Evolutionary conservation across 2,329 filamentous ascomycete genomes (phyloP).

Genomic region (Aureobasidium sp.): DNA sequence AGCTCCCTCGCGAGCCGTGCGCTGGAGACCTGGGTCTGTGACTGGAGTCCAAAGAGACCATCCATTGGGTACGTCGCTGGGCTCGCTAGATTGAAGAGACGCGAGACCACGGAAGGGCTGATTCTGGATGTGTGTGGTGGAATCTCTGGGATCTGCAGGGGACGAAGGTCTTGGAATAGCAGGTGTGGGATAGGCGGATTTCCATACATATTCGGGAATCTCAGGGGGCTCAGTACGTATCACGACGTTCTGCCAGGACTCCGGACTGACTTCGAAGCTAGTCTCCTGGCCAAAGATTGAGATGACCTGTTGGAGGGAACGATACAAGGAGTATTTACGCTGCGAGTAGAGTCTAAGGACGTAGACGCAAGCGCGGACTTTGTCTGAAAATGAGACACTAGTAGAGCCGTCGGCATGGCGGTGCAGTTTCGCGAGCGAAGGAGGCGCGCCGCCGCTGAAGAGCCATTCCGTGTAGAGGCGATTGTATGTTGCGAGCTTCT

Average conservation of each 20-base stretch:
- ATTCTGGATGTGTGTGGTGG: neutral
- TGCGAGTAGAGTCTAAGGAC: neutral
- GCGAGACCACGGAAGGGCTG: neutral
- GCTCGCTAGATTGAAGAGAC: neutral
- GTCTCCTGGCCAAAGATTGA: neutral
- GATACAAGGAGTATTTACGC: neutral
- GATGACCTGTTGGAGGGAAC: neutral
- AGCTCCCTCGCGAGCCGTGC: neutral
- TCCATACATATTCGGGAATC: neutral
- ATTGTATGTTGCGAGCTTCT: neutral
- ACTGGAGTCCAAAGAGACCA: neutral
- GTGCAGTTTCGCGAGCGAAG: slow-evolving; percentile 3
- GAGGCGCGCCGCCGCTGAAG: slow-evolving; percentile 2
- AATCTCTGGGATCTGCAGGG: neutral
- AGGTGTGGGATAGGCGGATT: neutral
- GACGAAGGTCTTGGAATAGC: neutral
- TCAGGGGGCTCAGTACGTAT: neutral
- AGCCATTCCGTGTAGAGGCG: slow-evolving; percentile 10
- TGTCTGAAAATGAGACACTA: neutral
- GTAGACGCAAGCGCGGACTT: slow-evolving; percentile 1
- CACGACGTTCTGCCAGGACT: neutral
- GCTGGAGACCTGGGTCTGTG: neutral
- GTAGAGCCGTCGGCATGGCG: neutral
- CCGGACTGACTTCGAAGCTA: neutral
- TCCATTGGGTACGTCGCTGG: neutral